phyloP scores from a whole-genome alignment of 345 rosid genomes.

The Camelina sativa region DNA sequence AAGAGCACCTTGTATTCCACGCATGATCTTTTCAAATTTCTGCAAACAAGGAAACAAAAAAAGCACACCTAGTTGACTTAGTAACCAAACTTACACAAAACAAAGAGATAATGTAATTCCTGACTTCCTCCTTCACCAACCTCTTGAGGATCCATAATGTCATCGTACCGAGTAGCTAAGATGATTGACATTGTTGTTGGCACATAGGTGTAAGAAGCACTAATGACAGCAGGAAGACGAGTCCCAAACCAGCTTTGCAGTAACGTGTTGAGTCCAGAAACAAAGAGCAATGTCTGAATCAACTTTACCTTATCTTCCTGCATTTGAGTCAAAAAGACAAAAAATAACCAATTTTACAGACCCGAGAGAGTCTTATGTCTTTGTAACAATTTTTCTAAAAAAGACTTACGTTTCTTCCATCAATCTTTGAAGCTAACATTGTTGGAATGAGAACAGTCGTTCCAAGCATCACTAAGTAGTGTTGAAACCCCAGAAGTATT shows the following conservation, averaged over 20 bases:
- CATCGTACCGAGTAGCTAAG: slow-evolving; percentile 80
- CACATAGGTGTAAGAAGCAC: slow-evolving; percentile 76
- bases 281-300: slow-evolving; percentile 90
- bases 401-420: slow-evolving; percentile 78
- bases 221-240: slow-evolving; percentile 87
- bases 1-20: slow-evolving; percentile 82
- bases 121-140: slow-evolving; percentile 41
- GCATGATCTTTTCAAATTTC: slow-evolving; percentile 88
- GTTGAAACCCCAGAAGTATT: slow-evolving; percentile 86
- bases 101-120: neutral
- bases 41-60: slow-evolving; percentile 39
- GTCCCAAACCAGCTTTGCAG: slow-evolving; percentile 76
- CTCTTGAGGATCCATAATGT: slow-evolving; percentile 75
- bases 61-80: neutral
- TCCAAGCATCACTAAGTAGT: slow-evolving; percentile 94
- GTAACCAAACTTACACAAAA: neutral
- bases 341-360: slow-evolving; percentile 9
- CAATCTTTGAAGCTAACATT: slow-evolving; percentile 80
- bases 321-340: slow-evolving; percentile 20
- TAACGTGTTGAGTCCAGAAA: slow-evolving; percentile 83
- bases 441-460: slow-evolving; percentile 85
- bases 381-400: neutral
- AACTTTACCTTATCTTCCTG: slow-evolving; percentile 89
- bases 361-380: neutral
- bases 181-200: slow-evolving; percentile 80